Evolutionary conservation across 441 rosid genomes (phyloP).

Genomic region (Dalechampia spathulata): DNA sequence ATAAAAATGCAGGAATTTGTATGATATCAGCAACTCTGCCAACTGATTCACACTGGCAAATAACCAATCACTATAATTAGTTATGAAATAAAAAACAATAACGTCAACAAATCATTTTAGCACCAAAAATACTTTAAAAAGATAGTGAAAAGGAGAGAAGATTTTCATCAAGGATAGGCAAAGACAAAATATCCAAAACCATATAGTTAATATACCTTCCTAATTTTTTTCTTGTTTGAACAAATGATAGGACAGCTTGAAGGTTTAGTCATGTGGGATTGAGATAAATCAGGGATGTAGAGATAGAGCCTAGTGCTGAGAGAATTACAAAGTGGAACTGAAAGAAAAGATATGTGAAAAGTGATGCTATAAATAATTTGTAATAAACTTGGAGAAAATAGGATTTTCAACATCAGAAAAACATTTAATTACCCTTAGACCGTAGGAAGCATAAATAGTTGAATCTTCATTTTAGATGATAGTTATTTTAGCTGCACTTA

Average conservation of each 20-base stretch:
- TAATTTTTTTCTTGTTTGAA: too few species aligned
- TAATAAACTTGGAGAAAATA: background rate
- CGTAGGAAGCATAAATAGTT: too few species aligned
- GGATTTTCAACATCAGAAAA: background rate
- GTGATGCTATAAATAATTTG: background rate
- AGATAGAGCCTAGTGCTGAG: too few species aligned
- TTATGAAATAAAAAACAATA: conserved; percentile 2
- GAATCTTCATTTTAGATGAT: too few species aligned
- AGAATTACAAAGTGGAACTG: background rate
- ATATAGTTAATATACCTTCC: too few species aligned
- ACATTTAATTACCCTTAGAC: background rate
- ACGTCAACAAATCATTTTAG: background rate
- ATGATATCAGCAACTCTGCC: conserved; percentile 83
- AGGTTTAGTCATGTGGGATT: background rate
- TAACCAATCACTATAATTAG: conserved; percentile 13
- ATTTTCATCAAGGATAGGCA: too few species aligned
- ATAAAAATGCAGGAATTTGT: conserved; percentile 93
- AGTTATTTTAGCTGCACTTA: too few species aligned
- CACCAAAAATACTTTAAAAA: background rate
- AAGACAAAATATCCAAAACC: too few species aligned
- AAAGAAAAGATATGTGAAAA: background rate
- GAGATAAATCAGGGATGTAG: too few species aligned
- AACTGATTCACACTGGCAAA: conserved; percentile 65
- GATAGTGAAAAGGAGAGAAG: background rate
- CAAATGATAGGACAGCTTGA: background rate